phyloP scores from a whole-genome alignment of 192 early-diverging fungal species.

The Helicostylum pulchrum region DNA sequence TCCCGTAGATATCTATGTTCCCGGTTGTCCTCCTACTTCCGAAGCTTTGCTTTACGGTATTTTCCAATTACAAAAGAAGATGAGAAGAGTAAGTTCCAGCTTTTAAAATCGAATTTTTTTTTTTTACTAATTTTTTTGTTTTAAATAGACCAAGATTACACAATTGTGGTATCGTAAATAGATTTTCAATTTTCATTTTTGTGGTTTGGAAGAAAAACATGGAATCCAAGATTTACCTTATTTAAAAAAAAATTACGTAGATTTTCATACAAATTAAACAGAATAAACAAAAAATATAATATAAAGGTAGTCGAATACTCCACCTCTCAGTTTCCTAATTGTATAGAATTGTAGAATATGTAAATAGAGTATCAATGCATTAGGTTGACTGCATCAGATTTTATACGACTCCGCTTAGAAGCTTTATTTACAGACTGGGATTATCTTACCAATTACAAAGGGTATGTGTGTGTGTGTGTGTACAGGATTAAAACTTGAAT shows the following conservation, averaged over 20 bases:
- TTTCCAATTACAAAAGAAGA: conserved; percentile 98
- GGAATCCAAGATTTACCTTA: not conserved
- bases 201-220: conserved; percentile 21
- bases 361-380: too few species aligned
- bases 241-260: conserved; percentile 11
- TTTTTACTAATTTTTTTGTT: not conserved
- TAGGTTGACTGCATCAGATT: too few species aligned
- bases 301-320: too few species aligned
- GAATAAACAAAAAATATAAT: too few species aligned
- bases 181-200: conserved; percentile 27
- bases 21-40: conserved; percentile 96
- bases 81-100: conserved; percentile 60
- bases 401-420: too few species aligned
- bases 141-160: conserved; percentile 51
- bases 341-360: too few species aligned
- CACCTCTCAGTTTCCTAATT: too few species aligned
- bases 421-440: too few species aligned
- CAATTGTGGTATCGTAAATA: conserved; percentile 72
- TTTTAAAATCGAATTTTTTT: not conserved
- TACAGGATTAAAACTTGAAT: too few species aligned
- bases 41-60: conserved; percentile 97
- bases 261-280: too few species aligned
- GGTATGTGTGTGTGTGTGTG: too few species aligned
- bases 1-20: conserved; percentile 94
- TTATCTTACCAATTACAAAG: too few species aligned